Percentiles rank a stretch among this genome's conserved stretches.
phyloP scores from a whole-genome alignment of 1,284 basidiomycete genomes.

The Laetiporus sulphureus region DNA sequence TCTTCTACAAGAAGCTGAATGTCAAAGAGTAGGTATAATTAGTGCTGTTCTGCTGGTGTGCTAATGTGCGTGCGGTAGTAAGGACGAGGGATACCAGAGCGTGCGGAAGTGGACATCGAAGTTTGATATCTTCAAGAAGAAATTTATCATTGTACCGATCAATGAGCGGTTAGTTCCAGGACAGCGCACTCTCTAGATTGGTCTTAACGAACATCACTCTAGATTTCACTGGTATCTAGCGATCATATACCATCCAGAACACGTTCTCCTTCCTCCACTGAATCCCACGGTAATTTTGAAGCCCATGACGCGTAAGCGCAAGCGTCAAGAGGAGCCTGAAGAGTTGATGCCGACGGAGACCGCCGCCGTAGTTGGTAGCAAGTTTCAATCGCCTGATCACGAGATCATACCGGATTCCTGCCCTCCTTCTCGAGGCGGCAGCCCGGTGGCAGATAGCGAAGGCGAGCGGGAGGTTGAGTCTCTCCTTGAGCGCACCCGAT shows the following conservation, averaged over 20 bases:
- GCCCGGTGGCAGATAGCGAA: constrained; percentile 12
- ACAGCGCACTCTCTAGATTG: too few species aligned
- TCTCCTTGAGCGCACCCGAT: constrained; percentile 14
- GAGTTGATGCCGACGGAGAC: constrained; percentile 7
- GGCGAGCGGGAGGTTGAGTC: constrained; percentile 22
- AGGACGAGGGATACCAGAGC: constrained; percentile 69
- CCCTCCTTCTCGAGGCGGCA: constrained; percentile 1
- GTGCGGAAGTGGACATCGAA: constrained; percentile 94
- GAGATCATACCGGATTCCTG: constrained; percentile 12
- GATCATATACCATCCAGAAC: constrained; percentile 82
- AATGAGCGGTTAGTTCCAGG: constrained; percentile 83
- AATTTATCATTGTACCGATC: constrained; percentile 92
- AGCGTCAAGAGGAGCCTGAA: constrained; percentile 11
- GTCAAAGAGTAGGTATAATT: constrained; percentile 46
- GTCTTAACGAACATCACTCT: constrained; percentile 2
- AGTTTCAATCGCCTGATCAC: constrained; percentile 14
- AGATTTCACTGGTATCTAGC: constrained; percentile 98
- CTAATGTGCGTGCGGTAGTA: constrained; percentile 27
- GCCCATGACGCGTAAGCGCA: constrained; percentile 27
- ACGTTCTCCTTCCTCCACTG: constrained; percentile 43
- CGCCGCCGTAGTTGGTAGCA: too few species aligned
- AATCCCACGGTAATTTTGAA: constrained; percentile 17
- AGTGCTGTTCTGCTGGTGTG: constrained; percentile 1
- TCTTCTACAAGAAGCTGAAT: constrained; percentile 95
- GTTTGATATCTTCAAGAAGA: constrained; percentile 85